Evolutionary conservation across 2,329 filamentous ascomycete species (phyloP).

Genomic region (Phyllosticta ampelicida): DNA sequence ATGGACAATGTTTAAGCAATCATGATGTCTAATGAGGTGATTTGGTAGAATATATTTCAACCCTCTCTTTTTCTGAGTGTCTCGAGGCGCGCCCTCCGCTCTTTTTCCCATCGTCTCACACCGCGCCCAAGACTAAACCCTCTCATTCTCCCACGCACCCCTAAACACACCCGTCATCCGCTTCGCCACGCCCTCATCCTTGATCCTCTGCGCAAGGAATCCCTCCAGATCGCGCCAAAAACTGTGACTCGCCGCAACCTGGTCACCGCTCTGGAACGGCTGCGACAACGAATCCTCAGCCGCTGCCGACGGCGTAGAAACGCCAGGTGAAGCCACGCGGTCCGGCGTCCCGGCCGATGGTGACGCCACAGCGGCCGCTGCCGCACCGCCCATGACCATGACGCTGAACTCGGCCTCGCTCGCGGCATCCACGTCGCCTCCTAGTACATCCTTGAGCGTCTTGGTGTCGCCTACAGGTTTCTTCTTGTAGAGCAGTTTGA

Average conservation of each 20-base stretch:
- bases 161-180: conserved; percentile 58
- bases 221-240: conserved; percentile 84
- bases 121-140: background rate
- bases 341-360: conserved; percentile 14
- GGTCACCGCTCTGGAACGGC: conserved; percentile 45
- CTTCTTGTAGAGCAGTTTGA: conserved; percentile 78
- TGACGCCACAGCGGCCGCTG: conserved; percentile 21
- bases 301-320: conserved; percentile 22
- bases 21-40: no score
- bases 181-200: conserved; percentile 55
- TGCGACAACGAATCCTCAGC: conserved; percentile 35
- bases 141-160: conserved; percentile 50
- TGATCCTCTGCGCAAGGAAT: conserved; percentile 68
- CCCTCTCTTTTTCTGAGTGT: no score
- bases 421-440: conserved; percentile 39
- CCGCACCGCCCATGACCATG: conserved; percentile 72
- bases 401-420: conserved; percentile 62
- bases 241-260: conserved; percentile 54
- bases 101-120: background rate
- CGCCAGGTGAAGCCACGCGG: background rate
- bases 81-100: background rate
- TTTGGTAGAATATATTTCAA: no score
- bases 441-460: conserved; percentile 61
- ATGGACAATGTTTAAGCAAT: no score
- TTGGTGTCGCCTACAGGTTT: conserved; percentile 74